Evolutionary conservation across 768 basidiomycete genomes (phyloP).

Genomic region (Mycena maculata): DNA sequence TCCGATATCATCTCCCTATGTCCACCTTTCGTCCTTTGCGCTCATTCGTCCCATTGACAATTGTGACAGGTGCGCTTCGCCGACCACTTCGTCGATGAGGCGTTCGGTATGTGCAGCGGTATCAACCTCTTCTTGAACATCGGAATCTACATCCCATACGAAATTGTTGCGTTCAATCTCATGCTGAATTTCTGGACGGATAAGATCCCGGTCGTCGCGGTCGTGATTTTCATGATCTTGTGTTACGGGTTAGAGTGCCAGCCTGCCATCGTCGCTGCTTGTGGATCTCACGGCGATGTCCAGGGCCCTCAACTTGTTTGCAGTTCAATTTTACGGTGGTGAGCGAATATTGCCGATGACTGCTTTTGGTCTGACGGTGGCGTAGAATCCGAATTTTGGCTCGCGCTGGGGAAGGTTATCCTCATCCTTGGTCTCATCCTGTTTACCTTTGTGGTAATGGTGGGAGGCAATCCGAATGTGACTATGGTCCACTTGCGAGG

Average conservation of each 20-base stretch:
- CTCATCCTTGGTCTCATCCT: slow-evolving; percentile 58
- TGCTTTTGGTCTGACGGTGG: background rate
- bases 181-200: slow-evolving; percentile 66
- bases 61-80: slow-evolving; percentile 65
- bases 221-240: slow-evolving; percentile 55
- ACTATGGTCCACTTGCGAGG: background rate
- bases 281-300: too few relatives aligned
- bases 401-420: slow-evolving; percentile 62
- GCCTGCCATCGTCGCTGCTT: too few relatives aligned
- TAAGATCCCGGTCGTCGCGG: slow-evolving; percentile 57
- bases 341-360: slow-evolving; percentile 5
- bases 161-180: slow-evolving; percentile 66
- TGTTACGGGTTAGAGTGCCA: slow-evolving; percentile 43
- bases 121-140: slow-evolving; percentile 68
- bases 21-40: background rate
- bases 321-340: slow-evolving; percentile 63
- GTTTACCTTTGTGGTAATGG: slow-evolving; percentile 71
- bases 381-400: slow-evolving; percentile 67
- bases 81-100: slow-evolving; percentile 67
- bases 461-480: slow-evolving; percentile 29
- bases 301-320: slow-evolving; percentile 60
- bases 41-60: background rate
- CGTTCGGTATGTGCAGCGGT: slow-evolving; percentile 65
- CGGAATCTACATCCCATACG: slow-evolving; percentile 55
- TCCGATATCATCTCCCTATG: slow-evolving; percentile 77